Conservation (phyloP, 2,329 filamentous ascomycete species). For the Penicillium aurantiogriseum region DNA sequence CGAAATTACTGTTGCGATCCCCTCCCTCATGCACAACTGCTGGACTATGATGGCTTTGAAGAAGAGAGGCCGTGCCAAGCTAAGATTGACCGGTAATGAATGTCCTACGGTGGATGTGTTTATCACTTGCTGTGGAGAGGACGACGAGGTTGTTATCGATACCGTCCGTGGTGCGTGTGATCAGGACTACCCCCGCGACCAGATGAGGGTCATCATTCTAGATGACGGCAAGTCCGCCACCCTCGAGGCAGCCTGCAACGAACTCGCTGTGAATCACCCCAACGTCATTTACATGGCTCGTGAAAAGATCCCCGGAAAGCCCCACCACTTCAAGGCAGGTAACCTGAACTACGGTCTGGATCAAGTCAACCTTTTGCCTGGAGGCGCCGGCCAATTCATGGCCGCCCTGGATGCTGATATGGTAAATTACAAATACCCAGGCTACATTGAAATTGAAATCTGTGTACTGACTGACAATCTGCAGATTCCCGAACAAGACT, state of each 20-base stretch:
- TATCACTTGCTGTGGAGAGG: slow-evolving; percentile 47
- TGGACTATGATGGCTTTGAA: slow-evolving; percentile 60
- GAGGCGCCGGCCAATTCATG: slow-evolving; percentile 58
- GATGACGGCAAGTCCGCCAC: slow-evolving; percentile 41
- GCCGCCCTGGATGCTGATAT: slow-evolving; percentile 67
- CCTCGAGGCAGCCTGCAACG: slow-evolving; percentile 37
- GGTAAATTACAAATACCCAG: slow-evolving; percentile 31
- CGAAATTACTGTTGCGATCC: slow-evolving; percentile 54
- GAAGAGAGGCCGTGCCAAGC: slow-evolving; percentile 53
- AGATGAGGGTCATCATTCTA: slow-evolving; percentile 39
- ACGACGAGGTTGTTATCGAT: slow-evolving; percentile 43
- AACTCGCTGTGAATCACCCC: slow-evolving; percentile 36
- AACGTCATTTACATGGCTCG: slow-evolving; percentile 47
- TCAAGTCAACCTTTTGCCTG: slow-evolving; percentile 51
- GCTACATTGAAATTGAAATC: neutral
- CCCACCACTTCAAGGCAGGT: slow-evolving; percentile 62
- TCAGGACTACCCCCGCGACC: slow-evolving; percentile 43
- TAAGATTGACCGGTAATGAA: slow-evolving; percentile 45
- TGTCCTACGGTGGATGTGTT: slow-evolving; percentile 46
- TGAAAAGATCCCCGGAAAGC: slow-evolving; percentile 40
- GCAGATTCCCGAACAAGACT: slow-evolving; percentile 59
- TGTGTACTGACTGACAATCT: slow-evolving; percentile 9
- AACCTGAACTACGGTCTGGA: slow-evolving; percentile 63
- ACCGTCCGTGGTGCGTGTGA: slow-evolving; percentile 40
- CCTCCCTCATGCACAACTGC: slow-evolving; percentile 56